Conservation (phyloP, 768 basidiomycete genomes). For the Rhodocollybia butyracea region DNA sequence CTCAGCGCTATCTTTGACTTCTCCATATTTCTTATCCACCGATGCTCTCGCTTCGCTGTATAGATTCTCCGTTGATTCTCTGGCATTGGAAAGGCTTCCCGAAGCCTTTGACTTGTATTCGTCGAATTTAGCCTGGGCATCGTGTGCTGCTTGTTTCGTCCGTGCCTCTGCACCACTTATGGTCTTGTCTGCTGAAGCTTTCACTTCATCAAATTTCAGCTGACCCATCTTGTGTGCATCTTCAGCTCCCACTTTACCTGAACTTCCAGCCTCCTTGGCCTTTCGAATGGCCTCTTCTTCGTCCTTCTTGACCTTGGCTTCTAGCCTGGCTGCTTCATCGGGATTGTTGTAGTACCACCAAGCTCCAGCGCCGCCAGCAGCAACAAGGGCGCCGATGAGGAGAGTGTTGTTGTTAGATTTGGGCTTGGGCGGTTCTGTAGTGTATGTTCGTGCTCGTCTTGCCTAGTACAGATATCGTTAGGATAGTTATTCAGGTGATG, state of each 20-base stretch:
- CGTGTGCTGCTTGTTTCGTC: slow-evolving; percentile 7
- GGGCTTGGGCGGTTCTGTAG: neutral
- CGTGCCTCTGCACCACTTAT: slow-evolving; percentile 6
- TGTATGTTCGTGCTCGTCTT: neutral
- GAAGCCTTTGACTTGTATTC: slow-evolving; percentile 1
- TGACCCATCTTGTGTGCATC: slow-evolving; percentile 6
- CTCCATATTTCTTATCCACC: slow-evolving; percentile 4
- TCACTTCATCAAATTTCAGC: slow-evolving; percentile 8
- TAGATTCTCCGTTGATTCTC: slow-evolving; percentile 8
- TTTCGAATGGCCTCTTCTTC: slow-evolving; percentile 7
- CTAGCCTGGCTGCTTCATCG: slow-evolving; percentile 9
- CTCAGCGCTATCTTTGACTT: slow-evolving; percentile 2
- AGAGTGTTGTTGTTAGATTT: slow-evolving; percentile 3
- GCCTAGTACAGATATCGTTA: neutral
- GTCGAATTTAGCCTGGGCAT: slow-evolving; percentile 10
- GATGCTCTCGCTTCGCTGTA: slow-evolving; percentile 11
- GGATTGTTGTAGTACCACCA: slow-evolving; percentile 15
- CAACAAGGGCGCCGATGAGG: slow-evolving; percentile 2
- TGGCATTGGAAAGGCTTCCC: neutral
- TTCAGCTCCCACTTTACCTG: slow-evolving; percentile 13
- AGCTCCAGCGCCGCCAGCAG: slow-evolving; percentile 11
- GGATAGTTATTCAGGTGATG: neutral
- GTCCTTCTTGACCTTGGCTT: slow-evolving; percentile 9
- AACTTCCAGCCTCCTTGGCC: slow-evolving; percentile 8
- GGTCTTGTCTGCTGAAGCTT: slow-evolving; percentile 8